Conservation (phyloP, 2,329 filamentous ascomycete species). For the Karstenula rhodostoma region DNA sequence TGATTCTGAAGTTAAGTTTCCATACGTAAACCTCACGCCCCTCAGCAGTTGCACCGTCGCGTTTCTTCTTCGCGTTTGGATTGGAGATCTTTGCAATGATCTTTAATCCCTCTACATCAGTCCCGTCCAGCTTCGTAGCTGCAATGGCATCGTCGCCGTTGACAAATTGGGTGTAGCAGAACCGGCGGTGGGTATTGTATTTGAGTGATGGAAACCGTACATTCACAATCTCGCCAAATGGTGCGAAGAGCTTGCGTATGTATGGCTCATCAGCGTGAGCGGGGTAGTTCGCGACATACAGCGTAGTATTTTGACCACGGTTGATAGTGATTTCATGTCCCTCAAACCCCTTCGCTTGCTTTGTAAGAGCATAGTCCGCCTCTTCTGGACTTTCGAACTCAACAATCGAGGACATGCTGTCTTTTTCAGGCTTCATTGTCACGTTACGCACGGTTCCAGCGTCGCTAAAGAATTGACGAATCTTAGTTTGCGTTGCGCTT, state of each 20-base stretch:
- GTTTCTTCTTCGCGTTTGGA: conserved; percentile 77
- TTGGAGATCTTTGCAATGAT: conserved; percentile 85
- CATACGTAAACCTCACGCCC: conserved; percentile 86
- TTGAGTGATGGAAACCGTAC: conserved; percentile 92
- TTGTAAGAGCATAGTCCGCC: conserved; percentile 79
- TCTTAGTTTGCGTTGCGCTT: conserved; percentile 72
- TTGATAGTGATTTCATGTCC: conserved; percentile 76
- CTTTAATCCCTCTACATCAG: conserved; percentile 70
- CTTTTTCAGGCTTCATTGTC: conserved; percentile 69
- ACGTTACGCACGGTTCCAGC: conserved; percentile 86
- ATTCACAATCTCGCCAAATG: conserved; percentile 82
- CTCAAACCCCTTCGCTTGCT: conserved; percentile 81
- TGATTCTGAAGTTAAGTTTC: conserved; percentile 83
- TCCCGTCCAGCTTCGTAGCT: conserved; percentile 77
- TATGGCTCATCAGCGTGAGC: conserved; percentile 75
- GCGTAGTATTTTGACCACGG: conserved; percentile 77
- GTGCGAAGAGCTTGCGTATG: conserved; percentile 70
- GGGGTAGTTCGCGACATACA: conserved; percentile 93
- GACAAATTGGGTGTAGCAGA: conserved; percentile 94
- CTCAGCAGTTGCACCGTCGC: conserved; percentile 83
- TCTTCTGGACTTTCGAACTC: conserved; percentile 87
- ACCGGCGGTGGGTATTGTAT: conserved; percentile 85
- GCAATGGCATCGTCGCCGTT: conserved; percentile 52
- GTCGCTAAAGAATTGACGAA: conserved; percentile 90
- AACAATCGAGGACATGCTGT: conserved; percentile 75